Base-by-base conservation (phyloP, 257 asterid species). In the Ilex asprella region DNA sequence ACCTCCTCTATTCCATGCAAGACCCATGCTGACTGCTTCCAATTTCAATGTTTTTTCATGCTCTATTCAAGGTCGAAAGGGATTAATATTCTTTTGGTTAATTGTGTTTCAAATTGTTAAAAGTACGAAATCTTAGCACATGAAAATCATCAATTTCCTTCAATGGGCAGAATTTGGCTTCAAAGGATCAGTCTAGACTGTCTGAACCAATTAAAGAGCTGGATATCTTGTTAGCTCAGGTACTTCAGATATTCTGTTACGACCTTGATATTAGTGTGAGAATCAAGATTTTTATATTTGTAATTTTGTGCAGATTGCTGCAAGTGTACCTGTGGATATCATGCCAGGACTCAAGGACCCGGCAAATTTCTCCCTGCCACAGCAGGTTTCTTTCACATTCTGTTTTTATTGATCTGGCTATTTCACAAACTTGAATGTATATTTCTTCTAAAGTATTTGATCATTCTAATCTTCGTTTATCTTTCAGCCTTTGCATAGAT, bases 271-370 rank as follows among this genome's bases (percentile, higher is more conserved):
- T 61, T 39, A 27, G 27, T 61, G 69, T 64, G 61, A 21, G 27
- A 64, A 55, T 57, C 60, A 60, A 27, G 50, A 29, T 56, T 58
- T 21, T 15, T 53, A 21, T 53, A 53, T 53, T 14, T 21, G 49
- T 60, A 27, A 12, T 12, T 57, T 58, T 55, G 2, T 75, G 74
- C 89, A 92, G 96, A 84, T 89, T 67, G 94, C 93, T 65, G 87
- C 90, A 50, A 85, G 92, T 64, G 56, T 87, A 58, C 86, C 96
- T 14, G 60, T 87, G 62, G 96, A 93, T 75, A 85, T 93, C 73
- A 89, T 93, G 99, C 88, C 99, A 12, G 99, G 99, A 68, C 72
- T 81, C 41, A 63, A 57, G 30, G 97, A 93, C 72, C 99, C 97
- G 59, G 91, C 96, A 46, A 93, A 93, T 80, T 93, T 85, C 47